Evolutionary conservation across 179 eudicot genomes (phyloP).

Genomic region (Camellia oleifera): DNA sequence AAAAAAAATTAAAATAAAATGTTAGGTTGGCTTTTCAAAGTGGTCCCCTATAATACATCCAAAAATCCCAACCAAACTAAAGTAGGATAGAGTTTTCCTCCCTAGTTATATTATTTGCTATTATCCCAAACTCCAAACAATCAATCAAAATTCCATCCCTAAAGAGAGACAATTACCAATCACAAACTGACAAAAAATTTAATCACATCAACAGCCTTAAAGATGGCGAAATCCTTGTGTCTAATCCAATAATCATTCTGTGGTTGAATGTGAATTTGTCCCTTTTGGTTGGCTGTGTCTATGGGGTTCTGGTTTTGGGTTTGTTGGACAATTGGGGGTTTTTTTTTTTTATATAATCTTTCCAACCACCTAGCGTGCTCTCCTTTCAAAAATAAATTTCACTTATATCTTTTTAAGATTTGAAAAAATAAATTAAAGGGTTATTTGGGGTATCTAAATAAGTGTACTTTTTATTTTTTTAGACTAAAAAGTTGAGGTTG

Average conservation of each 20-base stretch:
- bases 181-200: constrained; percentile 14
- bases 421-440: no score
- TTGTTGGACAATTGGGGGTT: background rate
- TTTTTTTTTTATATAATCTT: no score
- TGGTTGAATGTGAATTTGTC: background rate
- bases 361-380: background rate
- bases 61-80: constrained; percentile 23
- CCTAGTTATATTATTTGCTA: constrained; percentile 7
- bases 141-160: background rate
- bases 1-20: no score
- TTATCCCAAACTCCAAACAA: constrained; percentile 32
- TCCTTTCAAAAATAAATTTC: background rate
- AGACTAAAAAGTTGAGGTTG: no score
- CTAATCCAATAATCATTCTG: constrained; percentile 20
- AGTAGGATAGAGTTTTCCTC: background rate
- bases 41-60: constrained; percentile 17
- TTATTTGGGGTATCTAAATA: no score
- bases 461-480: no score
- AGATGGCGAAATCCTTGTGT: constrained; percentile 12
- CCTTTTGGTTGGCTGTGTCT: background rate
- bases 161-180: constrained; percentile 2
- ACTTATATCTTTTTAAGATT: no score
- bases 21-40: background rate
- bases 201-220: constrained; percentile 13
- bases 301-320: background rate